Conservation (phyloP, 345 rosid genomes). For the Salix caprea region DNA sequence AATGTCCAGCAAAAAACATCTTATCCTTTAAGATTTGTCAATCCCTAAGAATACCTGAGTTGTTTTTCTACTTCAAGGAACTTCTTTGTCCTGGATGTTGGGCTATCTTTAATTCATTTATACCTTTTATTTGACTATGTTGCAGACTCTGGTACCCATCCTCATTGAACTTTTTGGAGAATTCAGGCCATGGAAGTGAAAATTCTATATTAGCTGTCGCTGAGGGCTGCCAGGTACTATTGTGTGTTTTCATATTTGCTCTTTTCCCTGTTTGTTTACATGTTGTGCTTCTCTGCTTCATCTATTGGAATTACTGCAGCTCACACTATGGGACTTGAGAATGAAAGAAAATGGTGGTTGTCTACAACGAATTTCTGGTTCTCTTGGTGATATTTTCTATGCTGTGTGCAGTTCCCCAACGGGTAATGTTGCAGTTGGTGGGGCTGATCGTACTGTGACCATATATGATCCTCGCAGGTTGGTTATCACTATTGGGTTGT, state of each 20-base stretch:
- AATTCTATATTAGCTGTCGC: slow-evolving; percentile 45
- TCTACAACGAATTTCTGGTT: slow-evolving; percentile 50
- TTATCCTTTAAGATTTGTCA: background rate
- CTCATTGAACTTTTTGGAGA: slow-evolving; percentile 45
- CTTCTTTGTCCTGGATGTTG: background rate
- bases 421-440: slow-evolving; percentile 58
- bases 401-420: slow-evolving; percentile 52
- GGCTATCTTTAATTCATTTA: background rate
- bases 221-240: slow-evolving; percentile 63
- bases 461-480: slow-evolving; percentile 79
- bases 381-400: slow-evolving; percentile 51
- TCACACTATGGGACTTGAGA: slow-evolving; percentile 59
- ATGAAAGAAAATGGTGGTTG: slow-evolving; percentile 71
- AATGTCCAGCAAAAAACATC: background rate
- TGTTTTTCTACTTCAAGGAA: background rate
- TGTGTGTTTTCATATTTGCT: background rate
- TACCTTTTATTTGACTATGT: background rate
- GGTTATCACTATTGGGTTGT: background rate
- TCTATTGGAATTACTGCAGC: slow-evolving; percentile 35
- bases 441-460: slow-evolving; percentile 63
- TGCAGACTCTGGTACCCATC: slow-evolving; percentile 67
- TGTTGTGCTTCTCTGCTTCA: slow-evolving; percentile 3
- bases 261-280: background rate
- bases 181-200: slow-evolving; percentile 40
- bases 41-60: background rate